Conservation (phyloP, 2,329 filamentous ascomycete species). For the Cordyceps javanica region DNA sequence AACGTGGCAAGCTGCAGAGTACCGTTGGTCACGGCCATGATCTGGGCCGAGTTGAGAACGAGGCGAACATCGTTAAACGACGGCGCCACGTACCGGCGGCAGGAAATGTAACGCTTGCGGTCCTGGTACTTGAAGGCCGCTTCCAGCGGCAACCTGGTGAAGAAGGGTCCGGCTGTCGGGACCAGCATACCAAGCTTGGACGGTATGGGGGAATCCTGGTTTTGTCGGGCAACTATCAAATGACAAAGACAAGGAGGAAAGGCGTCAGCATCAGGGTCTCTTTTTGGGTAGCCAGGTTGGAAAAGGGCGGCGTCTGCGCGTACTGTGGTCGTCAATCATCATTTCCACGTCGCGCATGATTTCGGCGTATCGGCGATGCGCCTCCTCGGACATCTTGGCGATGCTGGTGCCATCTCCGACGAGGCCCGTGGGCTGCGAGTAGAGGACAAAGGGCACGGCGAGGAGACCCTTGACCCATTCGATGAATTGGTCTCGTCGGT, state of each 20-base stretch:
- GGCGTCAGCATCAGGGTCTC: not conserved
- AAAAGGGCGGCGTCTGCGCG: slow-evolving; percentile 14
- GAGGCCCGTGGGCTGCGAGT: slow-evolving; percentile 86
- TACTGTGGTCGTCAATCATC: slow-evolving; percentile 89
- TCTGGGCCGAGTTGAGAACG: slow-evolving; percentile 89
- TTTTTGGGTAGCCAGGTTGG: not conserved
- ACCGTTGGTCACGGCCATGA: slow-evolving; percentile 80
- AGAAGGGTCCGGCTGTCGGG: slow-evolving; percentile 87
- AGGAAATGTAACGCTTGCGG: slow-evolving; percentile 76
- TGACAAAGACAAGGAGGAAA: not conserved
- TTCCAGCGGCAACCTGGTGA: slow-evolving; percentile 79
- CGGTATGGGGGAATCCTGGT: slow-evolving; percentile 55
- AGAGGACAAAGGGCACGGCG: slow-evolving; percentile 92
- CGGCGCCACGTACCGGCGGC: slow-evolving; percentile 84
- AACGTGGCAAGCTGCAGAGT: slow-evolving; percentile 85
- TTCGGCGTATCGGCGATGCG: slow-evolving; percentile 85
- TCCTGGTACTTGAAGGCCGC: slow-evolving; percentile 93
- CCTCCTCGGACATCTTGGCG: slow-evolving; percentile 67
- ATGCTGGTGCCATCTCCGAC: slow-evolving; percentile 66
- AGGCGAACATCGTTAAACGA: slow-evolving; percentile 96
- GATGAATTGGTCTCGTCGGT: slow-evolving; percentile 85
- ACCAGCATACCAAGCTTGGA: slow-evolving; percentile 93
- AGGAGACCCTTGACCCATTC: slow-evolving; percentile 96
- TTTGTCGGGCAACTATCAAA: slow-evolving; percentile 61
- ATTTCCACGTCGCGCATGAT: slow-evolving; percentile 91